Evolutionary conservation across 305 asterid genomes (phyloP).

Genomic region (Plantago lanceolata): DNA sequence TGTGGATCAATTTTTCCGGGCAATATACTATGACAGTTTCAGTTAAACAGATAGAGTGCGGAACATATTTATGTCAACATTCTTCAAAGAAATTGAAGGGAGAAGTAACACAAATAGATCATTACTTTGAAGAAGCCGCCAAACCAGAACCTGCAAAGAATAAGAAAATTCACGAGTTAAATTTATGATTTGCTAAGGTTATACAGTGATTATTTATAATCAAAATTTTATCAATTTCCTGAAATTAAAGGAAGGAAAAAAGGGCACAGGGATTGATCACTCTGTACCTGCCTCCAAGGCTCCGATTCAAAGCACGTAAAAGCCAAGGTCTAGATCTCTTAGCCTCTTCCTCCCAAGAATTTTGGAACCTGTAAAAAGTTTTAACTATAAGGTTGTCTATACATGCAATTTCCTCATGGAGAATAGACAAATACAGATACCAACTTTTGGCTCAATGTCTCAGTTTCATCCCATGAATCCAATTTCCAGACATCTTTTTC

Average conservation of each 20-base stretch:
- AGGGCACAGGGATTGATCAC: no score
- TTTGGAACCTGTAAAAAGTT: constrained; percentile 55
- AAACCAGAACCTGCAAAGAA: constrained; percentile 48
- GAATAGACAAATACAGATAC: constrained; percentile 33
- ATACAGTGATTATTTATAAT: no score
- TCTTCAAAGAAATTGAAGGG: no score
- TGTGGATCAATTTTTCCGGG: no score
- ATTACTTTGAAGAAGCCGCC: constrained; percentile 64
- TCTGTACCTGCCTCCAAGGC: constrained; percentile 86
- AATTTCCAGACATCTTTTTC: constrained; percentile 89
- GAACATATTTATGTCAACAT: no score
- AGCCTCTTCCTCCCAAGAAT: constrained; percentile 75
- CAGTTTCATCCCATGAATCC: constrained; percentile 84
- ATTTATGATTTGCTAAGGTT: not conserved
- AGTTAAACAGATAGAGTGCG: no score
- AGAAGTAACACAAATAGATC: constrained; percentile 26
- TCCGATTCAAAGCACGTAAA: constrained; percentile 71
- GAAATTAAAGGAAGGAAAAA: no score
- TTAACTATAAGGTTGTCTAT: constrained; percentile 4
- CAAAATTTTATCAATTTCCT: no score
- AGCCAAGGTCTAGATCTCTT: constrained; percentile 82
- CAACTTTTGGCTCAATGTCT: constrained; percentile 66
- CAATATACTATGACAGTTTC: not conserved
- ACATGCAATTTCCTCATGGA: constrained; percentile 15
- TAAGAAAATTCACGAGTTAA: constrained; percentile 22